A percentile compares a stretch with the other conserved stretches of the same genome.
These are phyloP conservation scores for Huntiella moniliformis DNA, from an alignment of 2,329 filamentous ascomycete genomes.

Conservation along the genomic window DNA sequence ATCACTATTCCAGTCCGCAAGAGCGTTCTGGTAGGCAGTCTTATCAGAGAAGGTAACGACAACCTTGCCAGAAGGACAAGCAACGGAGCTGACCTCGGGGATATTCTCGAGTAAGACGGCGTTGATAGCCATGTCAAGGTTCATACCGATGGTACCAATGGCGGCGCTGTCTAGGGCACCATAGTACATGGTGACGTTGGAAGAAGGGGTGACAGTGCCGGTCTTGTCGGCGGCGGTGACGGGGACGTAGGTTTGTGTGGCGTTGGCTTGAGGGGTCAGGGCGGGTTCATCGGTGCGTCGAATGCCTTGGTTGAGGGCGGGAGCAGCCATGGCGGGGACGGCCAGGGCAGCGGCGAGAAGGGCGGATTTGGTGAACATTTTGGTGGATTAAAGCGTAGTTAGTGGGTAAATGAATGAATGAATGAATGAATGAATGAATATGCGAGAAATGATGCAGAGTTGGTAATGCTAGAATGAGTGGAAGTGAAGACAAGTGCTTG, in stretches of 20 bases:
- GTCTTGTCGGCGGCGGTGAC: slow-evolving; percentile 12
- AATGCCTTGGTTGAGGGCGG: not conserved
- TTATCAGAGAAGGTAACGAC: slow-evolving; percentile 13
- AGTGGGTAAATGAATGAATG: not conserved
- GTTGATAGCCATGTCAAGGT: slow-evolving; percentile 13
- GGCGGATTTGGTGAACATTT: not conserved
- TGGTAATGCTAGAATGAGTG: no score
- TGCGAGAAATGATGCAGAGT: no score
- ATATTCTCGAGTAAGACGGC: slow-evolving; percentile 15
- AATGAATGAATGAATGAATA: no score
- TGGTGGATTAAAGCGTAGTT: not conserved
- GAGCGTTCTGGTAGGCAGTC: slow-evolving; percentile 12
- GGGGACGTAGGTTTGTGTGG: slow-evolving; percentile 5
- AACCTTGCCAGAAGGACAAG: slow-evolving; percentile 12
- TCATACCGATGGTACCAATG: slow-evolving; percentile 14
- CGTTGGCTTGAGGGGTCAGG: not conserved
- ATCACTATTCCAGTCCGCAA: slow-evolving; percentile 12
- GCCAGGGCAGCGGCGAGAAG: not conserved
- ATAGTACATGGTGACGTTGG: slow-evolving; percentile 9
- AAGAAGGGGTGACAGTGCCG: not conserved
- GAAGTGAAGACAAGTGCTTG: slow-evolving; percentile 11
- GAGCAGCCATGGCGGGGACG: not conserved
- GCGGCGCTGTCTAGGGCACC: slow-evolving; percentile 12
- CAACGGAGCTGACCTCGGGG: slow-evolving; percentile 11
- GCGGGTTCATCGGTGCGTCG: not conserved